Conservation (phyloP, 768 basidiomycete genomes). For the Gloeopeniophorella convolvens region DNA sequence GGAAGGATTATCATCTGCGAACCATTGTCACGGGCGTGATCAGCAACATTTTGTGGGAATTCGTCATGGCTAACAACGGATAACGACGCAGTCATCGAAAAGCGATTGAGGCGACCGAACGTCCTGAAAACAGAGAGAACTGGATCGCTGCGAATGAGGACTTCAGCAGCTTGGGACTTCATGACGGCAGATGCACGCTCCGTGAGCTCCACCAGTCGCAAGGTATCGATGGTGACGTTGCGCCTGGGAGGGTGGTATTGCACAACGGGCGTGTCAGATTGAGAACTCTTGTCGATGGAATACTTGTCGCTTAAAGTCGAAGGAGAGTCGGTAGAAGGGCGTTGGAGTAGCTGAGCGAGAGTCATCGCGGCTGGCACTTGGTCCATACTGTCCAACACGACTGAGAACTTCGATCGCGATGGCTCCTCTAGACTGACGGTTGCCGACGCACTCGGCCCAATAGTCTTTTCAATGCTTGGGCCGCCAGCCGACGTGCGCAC, state of each 20-base stretch:
- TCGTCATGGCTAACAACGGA: slow-evolving; percentile 72
- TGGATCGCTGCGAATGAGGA: slow-evolving; percentile 63
- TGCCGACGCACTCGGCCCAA: slow-evolving; percentile 10
- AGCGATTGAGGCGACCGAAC: slow-evolving; percentile 63
- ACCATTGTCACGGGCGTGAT: slow-evolving; percentile 47
- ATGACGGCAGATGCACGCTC: slow-evolving; percentile 85
- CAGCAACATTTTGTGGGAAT: slow-evolving; percentile 58
- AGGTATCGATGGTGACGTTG: slow-evolving; percentile 53
- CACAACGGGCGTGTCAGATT: background rate
- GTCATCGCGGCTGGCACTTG: slow-evolving; percentile 80
- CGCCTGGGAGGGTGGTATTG: slow-evolving; percentile 22
- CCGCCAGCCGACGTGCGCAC: slow-evolving; percentile 40
- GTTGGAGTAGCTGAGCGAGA: slow-evolving; percentile 64
- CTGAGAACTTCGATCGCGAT: slow-evolving; percentile 53
- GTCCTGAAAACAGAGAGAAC: slow-evolving; percentile 69
- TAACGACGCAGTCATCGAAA: slow-evolving; percentile 62
- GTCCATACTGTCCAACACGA: slow-evolving; percentile 78
- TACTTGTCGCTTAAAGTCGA: background rate
- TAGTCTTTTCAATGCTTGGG: slow-evolving; percentile 10
- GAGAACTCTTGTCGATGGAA: background rate
- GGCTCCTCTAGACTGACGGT: slow-evolving; percentile 27
- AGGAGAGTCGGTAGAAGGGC: slow-evolving; percentile 15
- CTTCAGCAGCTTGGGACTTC: slow-evolving; percentile 69
- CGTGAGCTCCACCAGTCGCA: slow-evolving; percentile 86
- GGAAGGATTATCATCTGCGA: slow-evolving; percentile 80